Evolutionary conservation across 2,329 filamentous ascomycete genomes (phyloP), one percentile per base, ranked within the genome.

Genomic region (Fusarium albosuccineum): DNA sequence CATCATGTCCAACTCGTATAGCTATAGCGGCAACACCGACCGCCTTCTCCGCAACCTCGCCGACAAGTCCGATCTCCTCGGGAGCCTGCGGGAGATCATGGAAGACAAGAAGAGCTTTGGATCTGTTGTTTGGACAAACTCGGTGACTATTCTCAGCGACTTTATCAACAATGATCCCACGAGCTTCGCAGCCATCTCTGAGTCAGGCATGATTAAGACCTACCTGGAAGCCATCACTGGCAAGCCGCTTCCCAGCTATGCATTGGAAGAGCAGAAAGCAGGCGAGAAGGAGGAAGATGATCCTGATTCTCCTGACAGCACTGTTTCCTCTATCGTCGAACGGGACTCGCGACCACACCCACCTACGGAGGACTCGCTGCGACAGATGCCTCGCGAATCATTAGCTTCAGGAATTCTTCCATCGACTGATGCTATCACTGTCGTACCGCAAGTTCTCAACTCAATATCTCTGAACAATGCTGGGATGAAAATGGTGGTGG

Each of bases 111-210:
- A 84, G 53, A 84, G 90, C 37, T 99, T 94, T 76, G 96, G 96
- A 11, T 96, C 95, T 3, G 91, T 96, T 61, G 93, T 98, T 6
- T 99, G 96, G 96, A 97, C 94, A 49, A 94, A 94, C 76, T 92
- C 94, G 7, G 93, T 97, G 64, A 94, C 91, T 56, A 95, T 97
- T 58, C 83, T 99, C 51, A 96, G 93, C 75, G 95, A 93, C 72
- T 99, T 99, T 78, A 97, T 99, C 73, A 97, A 99, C 80, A 97
- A 98, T 75, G 96, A 99, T 74, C 96, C 96, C 0, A 99, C 96
- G 1, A 99, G 96, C 78, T 99, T 97, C 77, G 91, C 93, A 29
- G 93, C 97, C 26, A 96, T 99, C 68, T 93, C 93, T 13, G 96
- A 99, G 80, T 95, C 96, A 51, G 94, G 94, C 22, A 86, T 99